Evolutionary conservation across 2,329 filamentous ascomycete species (phyloP).

Genomic region (Phialemonium atrogriseum): DNA sequence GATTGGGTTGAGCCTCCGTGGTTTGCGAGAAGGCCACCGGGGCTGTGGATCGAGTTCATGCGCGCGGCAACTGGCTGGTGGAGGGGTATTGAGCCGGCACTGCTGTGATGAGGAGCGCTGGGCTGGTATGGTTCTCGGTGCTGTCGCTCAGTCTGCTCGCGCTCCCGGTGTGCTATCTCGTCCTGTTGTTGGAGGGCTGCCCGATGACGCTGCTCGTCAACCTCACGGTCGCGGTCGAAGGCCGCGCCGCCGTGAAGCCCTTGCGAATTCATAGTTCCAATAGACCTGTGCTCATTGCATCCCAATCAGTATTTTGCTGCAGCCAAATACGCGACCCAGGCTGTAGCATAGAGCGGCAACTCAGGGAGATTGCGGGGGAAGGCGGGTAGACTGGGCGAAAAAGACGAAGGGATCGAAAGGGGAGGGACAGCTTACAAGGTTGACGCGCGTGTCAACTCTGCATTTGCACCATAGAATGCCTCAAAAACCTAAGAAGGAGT

Average conservation of each 20-base stretch:
- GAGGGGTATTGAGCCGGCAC: slow-evolving; percentile 78
- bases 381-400: too few species aligned
- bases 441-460: too few species aligned
- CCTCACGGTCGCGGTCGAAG: slow-evolving; percentile 41
- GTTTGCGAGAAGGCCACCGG: slow-evolving; percentile 76
- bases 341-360: too few species aligned
- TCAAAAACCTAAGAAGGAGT: too few species aligned
- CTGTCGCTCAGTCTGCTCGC: slow-evolving; percentile 56
- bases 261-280: slow-evolving; percentile 35
- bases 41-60: slow-evolving; percentile 80
- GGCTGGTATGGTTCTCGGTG: slow-evolving; percentile 58
- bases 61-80: slow-evolving; percentile 89
- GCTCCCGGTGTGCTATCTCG: slow-evolving; percentile 47
- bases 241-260: slow-evolving; percentile 31
- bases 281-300: slow-evolving; percentile 1
- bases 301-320: too few species aligned
- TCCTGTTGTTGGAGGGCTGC: slow-evolving; percentile 37
- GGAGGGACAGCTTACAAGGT: too few species aligned
- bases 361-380: too few species aligned
- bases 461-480: too few species aligned
- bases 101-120: slow-evolving; percentile 70
- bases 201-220: slow-evolving; percentile 38
- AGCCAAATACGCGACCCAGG: too few species aligned
- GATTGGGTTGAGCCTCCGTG: slow-evolving; percentile 52
- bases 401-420: too few species aligned